Base-by-base conservation (phyloP, 345 rosid genomes). In the Populus davidiana region DNA sequence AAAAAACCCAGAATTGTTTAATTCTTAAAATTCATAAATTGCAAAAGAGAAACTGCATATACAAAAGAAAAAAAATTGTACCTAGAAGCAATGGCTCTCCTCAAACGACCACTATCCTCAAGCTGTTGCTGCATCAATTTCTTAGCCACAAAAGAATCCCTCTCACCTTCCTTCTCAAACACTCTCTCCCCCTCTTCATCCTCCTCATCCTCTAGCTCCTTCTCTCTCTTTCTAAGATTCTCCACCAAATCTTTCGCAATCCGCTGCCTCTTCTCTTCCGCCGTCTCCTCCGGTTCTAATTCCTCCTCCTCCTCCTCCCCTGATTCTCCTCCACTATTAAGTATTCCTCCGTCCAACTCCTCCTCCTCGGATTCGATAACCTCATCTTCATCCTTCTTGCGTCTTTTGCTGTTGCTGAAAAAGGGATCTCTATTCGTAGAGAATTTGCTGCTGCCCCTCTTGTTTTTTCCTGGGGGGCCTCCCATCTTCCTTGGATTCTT, bases 91-190 rank as follows among this genome's bases (percentile, higher is more conserved):
- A 96, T 72, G 43, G 69, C 85, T 85, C 91, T 89, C 75, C 92
- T 87, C 80, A 86, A 84, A 65, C 99, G 79, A 17, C 98, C 99
- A 82, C 92, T 92, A 18, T 92, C 98, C 82, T 92, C 97, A 9
- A 86, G 88, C 90, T 96, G 99, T 81, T 90, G 89, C 87, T 91
- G 86, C 88, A 89, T 86, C 93, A 96, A 82, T 73, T 83, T 82
- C 80, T 85, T 87, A 5, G 83, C 89, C 14, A 94, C 92, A 62
- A 79, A 79, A 11, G 92, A 81, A 88, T 93, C 95, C 74, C 87
- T 83, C 61, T 70, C 86, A 0, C 86, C 96, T 54, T 90, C 98
- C 71, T 73, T 85, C 39, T 90, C 98, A 20, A 71, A 74, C 9
- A 41, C 71, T 18, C 82, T 86, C 0, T 77, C 88, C n/a, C 82